Evolutionary conservation across 805 yeast species (phyloP).

Genomic region (Yarrowia sp.): DNA sequence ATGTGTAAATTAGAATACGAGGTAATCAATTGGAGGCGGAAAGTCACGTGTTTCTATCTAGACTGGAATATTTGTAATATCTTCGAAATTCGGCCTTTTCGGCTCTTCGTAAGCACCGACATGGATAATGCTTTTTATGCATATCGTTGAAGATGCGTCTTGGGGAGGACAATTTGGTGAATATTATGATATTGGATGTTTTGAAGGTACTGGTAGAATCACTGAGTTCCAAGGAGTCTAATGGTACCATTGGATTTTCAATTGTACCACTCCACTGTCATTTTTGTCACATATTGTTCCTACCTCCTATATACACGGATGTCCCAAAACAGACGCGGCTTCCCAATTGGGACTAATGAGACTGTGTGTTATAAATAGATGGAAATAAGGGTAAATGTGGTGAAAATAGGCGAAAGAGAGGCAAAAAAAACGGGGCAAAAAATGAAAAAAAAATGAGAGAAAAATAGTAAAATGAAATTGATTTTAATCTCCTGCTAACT

Average conservation of each 20-base stretch:
- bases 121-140: slow-evolving; percentile 3
- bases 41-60: too few species aligned
- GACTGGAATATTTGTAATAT: too few species aligned
- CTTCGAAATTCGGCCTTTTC: too few species aligned
- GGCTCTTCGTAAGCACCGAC: background rate
- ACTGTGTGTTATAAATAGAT: too few species aligned
- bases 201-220: background rate
- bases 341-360: slow-evolving; percentile 1
- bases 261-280: too few species aligned
- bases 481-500: too few species aligned
- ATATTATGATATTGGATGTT: too few species aligned
- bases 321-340: background rate
- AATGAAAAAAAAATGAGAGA: too few species aligned
- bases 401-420: too few species aligned
- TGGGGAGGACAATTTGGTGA: background rate
- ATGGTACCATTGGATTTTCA: background rate
- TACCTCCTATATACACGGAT: background rate
- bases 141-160: background rate
- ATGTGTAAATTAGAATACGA: background rate
- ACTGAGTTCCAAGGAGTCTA: background rate
- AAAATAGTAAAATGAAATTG: too few species aligned
- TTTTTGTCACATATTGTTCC: background rate
- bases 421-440: too few species aligned
- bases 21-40: background rate
- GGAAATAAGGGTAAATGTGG: too few species aligned